Conservation (phyloP, 805 yeast genomes). For the Ogataea corticis region DNA sequence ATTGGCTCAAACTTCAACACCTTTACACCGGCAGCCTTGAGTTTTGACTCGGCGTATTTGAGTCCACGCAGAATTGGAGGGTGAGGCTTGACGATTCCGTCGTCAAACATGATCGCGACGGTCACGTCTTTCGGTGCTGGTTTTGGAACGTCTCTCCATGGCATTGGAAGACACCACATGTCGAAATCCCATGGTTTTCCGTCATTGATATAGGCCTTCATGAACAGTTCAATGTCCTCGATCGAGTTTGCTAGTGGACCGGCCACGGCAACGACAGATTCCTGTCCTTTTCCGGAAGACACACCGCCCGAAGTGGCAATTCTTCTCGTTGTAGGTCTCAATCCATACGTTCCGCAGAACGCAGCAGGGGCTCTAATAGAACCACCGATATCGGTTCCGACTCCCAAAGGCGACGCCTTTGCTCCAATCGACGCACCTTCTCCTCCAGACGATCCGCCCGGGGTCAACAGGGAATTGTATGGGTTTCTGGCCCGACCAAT, state of each 20-base stretch:
- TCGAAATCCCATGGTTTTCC: constrained; percentile 65
- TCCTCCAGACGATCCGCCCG: constrained; percentile 78
- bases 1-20: constrained; percentile 60
- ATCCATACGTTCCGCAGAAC: constrained; percentile 59
- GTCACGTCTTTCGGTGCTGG: constrained; percentile 47
- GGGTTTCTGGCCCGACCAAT: constrained; percentile 62
- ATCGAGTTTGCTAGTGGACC: constrained; percentile 69
- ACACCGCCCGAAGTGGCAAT: constrained; percentile 49
- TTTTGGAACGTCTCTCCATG: constrained; percentile 49
- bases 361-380: constrained; percentile 71
- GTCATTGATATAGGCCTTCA: constrained; percentile 58
- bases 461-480: constrained; percentile 53
- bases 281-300: constrained; percentile 61
- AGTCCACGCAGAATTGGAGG: constrained; percentile 65
- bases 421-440: constrained; percentile 65
- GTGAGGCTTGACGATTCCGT: constrained; percentile 64
- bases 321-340: constrained; percentile 62
- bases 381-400: constrained; percentile 75
- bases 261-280: constrained; percentile 61
- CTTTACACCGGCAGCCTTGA: constrained; percentile 58
- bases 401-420: constrained; percentile 61
- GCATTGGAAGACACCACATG: constrained; percentile 46
- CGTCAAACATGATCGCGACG: constrained; percentile 63
- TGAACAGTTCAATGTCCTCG: constrained; percentile 68
- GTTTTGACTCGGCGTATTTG: constrained; percentile 51